Evolutionary conservation across 1,284 basidiomycete species (phyloP), one percentile per base, ranked within the genome.

Genomic region (Ceratobasidium sp.): DNA sequence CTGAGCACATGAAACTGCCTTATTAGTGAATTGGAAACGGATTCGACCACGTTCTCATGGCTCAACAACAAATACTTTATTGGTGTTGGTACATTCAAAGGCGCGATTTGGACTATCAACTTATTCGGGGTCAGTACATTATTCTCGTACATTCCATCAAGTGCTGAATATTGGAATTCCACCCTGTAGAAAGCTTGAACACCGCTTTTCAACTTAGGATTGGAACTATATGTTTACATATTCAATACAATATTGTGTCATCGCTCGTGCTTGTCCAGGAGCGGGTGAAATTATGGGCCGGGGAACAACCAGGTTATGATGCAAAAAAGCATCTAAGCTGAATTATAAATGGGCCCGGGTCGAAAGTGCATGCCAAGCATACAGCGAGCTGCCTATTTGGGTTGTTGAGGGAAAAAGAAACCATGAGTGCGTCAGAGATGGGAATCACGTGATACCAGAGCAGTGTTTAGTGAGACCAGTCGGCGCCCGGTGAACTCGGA

Each of bases 51-150:
- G 30, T 59, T 43, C 46, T 49, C 50, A 26, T 64, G 66, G 49
- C 44, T 73, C 21, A 73, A 73, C 32, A 67, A 73, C 57, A 73
- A 73, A 30, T 73, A 69, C 55, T 73, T 66, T 28, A 69, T 69
- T 43, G 73, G 64, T 7, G 30, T 46, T 23, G 73, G 66, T 1
- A 70, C 73, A 9, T 73, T 73, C 55, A 59, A 52, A 7, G 73
- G 73, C 11, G 46, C 73, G 11, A 73, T 73, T 26, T 70, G 73
- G 73, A 73, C 44, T 5, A 73, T 73, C 32, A 35, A 73, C 7
- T 38, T 73, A 46, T 73, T 73, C n/a, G 73, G 54, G 58, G 73
- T 73, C 30, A 32, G 73, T 63, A 8, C 32, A n/a, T n/a, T n/a
- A n/a, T n/a, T n/a, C n/a, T 21, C 6, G 21, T 28, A 52, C 6